Conservation (phyloP, 202 grass and related monocot species). For the Brachypodium distachyon region DNA sequence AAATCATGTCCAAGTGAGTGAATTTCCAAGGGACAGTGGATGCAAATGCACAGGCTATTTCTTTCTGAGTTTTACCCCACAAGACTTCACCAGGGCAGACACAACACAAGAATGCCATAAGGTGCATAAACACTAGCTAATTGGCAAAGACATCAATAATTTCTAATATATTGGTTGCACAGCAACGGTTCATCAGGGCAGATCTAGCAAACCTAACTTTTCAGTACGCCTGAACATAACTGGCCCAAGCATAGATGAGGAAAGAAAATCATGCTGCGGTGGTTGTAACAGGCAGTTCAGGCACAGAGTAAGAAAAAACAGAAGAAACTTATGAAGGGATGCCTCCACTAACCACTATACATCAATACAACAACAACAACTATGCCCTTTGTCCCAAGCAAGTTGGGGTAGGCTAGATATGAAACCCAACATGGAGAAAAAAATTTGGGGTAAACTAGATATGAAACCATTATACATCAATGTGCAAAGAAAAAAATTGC, state of each 20-base stretch:
- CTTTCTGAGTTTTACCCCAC: not conserved
- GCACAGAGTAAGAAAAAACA: not conserved
- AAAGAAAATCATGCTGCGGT: not conserved
- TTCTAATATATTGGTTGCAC: not conserved
- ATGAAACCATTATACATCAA: too few relatives aligned
- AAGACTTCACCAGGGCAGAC: not conserved
- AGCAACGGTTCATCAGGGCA: not conserved
- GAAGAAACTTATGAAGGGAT: not conserved
- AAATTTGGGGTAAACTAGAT: too few relatives aligned
- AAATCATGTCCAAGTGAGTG: not conserved
- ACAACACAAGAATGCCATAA: slow-evolving; percentile 5
- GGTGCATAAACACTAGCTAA: not conserved
- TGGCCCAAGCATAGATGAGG: not conserved
- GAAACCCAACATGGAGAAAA: too few relatives aligned
- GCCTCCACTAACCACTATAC: not conserved
- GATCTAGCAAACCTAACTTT: not conserved
- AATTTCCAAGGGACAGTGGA: not conserved
- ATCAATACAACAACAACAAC: too few relatives aligned
- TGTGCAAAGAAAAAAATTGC: too few relatives aligned
- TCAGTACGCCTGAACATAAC: not conserved
- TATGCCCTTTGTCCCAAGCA: too few relatives aligned
- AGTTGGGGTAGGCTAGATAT: too few relatives aligned
- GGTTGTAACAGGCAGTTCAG: not conserved
- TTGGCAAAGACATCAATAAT: not conserved
- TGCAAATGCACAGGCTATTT: not conserved